phyloP scores from a whole-genome alignment of 177 flowering plant species.

The Vitis hybrid region DNA sequence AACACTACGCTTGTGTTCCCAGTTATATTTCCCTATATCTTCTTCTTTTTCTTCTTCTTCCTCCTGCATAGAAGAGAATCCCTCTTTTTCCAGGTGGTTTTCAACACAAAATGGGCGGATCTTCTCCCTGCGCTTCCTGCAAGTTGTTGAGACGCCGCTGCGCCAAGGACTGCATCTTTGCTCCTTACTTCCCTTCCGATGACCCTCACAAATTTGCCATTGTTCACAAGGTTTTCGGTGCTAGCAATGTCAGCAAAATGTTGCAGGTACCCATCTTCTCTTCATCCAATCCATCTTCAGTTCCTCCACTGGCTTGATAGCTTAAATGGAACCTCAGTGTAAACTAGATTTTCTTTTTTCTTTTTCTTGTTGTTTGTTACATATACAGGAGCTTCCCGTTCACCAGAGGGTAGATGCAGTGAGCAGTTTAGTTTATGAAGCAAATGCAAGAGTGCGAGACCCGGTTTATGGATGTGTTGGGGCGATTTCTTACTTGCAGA shows the following conservation, averaged over 20 bases:
- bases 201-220: constrained; percentile 59
- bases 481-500: constrained; percentile 57
- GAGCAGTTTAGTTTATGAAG: constrained; percentile 62
- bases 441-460: constrained; percentile 58
- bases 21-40: not conserved
- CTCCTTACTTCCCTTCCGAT: constrained; percentile 69
- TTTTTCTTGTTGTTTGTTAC: not conserved
- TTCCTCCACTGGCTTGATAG: no score
- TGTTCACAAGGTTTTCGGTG: constrained; percentile 76
- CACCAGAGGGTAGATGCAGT: constrained; percentile 61
- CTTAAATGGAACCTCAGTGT: no score
- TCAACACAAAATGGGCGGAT: constrained; percentile 25
- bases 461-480: constrained; percentile 78
- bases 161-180: constrained; percentile 64
- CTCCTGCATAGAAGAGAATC: not conserved
- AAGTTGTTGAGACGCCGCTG: constrained; percentile 68
- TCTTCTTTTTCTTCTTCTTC: not conserved
- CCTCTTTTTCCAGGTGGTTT: not conserved
- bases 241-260: constrained; percentile 79
- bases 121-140: constrained; percentile 75
- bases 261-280: constrained; percentile 38
- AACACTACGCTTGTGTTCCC: constrained; percentile 7
- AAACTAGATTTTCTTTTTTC: constrained; percentile 6
- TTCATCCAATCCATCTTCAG: not conserved
- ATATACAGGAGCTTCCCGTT: constrained; percentile 50